Conservation (phyloP, 495 filamentous ascomycete genomes). For the Lineolata rhizophorae region DNA sequence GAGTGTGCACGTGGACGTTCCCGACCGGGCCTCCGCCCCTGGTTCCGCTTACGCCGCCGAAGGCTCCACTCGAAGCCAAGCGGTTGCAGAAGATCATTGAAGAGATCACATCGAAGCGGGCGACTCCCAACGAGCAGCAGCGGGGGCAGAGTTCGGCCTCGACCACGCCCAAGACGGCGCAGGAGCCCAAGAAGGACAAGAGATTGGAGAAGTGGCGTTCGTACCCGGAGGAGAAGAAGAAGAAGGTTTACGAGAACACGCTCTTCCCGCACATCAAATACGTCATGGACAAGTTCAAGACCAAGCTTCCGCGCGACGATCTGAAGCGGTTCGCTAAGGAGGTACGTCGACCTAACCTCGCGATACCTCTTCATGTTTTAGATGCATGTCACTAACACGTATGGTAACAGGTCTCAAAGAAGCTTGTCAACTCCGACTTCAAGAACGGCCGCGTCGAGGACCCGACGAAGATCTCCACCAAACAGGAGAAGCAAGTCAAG, state of each 20-base stretch:
- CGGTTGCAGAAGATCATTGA: constrained; percentile 69
- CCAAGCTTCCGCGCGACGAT: constrained; percentile 68
- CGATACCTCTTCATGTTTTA: not conserved
- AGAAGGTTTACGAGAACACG: constrained; percentile 81
- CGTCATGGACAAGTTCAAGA: constrained; percentile 64
- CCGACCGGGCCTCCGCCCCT: constrained; percentile 44
- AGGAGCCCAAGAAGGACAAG: constrained; percentile 33
- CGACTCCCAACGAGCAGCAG: constrained; percentile 44
- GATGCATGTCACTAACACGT: constrained; percentile 1
- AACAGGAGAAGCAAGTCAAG: constrained; percentile 63
- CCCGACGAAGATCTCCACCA: constrained; percentile 55
- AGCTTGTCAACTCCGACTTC: constrained; percentile 72
- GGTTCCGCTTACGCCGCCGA: constrained; percentile 30
- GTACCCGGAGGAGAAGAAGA: constrained; percentile 62
- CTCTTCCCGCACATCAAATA: constrained; percentile 65
- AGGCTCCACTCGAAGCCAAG: constrained; percentile 41
- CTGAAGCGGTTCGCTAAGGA: constrained; percentile 76
- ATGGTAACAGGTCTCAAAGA: constrained; percentile 39
- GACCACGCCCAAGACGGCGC: constrained; percentile 20
- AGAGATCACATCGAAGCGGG: constrained; percentile 48
- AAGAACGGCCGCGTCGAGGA: constrained; percentile 67
- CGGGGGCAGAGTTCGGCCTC: constrained; percentile 25
- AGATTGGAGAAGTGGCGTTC: constrained; percentile 69
- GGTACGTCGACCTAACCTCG: constrained; percentile 19
- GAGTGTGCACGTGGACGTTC: constrained; percentile 56